Evolutionary conservation across 164 flowering plant genomes (phyloP).

Genomic region (Warburgia ugandensis): DNA sequence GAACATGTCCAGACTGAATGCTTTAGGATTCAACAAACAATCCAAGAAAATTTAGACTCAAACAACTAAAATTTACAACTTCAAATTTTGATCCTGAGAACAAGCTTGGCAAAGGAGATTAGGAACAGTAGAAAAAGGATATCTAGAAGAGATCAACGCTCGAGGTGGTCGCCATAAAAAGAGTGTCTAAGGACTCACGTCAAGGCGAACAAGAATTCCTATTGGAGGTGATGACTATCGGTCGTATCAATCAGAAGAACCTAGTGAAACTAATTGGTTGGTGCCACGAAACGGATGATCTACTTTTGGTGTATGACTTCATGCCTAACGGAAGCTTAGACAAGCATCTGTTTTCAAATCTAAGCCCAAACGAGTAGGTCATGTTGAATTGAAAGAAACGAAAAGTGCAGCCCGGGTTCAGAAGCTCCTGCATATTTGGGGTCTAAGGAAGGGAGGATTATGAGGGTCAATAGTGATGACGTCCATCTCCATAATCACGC

Average conservation of each 20-base stretch:
- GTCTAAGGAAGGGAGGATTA: too few relatives aligned
- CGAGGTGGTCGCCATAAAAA: conserved; percentile 52
- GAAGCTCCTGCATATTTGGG: too few relatives aligned
- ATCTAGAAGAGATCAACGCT: conserved; percentile 15
- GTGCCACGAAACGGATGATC: conserved; percentile 50
- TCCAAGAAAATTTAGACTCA: conserved; percentile 35
- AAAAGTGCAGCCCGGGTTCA: too few relatives aligned
- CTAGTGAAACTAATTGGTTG: conserved; percentile 58
- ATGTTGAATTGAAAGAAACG: conserved; percentile 42
- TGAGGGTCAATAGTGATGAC: too few relatives aligned
- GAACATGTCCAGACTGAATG: conserved; percentile 8
- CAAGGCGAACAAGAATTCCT: conserved; percentile 54
- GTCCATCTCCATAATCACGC: too few relatives aligned
- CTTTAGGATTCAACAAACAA: conserved; percentile 26
- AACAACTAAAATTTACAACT: conserved; percentile 44
- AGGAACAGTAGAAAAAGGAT: conserved; percentile 59
- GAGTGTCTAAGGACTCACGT: conserved; percentile 27
- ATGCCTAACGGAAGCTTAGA: conserved; percentile 66
- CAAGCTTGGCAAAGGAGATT: conserved; percentile 66
- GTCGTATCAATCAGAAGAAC: conserved; percentile 52
- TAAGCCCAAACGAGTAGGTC: not conserved
- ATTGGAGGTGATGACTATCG: conserved; percentile 51
- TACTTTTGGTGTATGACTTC: conserved; percentile 58
- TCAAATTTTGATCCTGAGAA: conserved; percentile 30
- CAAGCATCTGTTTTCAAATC: conserved; percentile 27